These are phyloP conservation scores for Scutellaria galericulata DNA, from an alignment of 257 asterid genomes.

Conservation along the genomic window DNA sequence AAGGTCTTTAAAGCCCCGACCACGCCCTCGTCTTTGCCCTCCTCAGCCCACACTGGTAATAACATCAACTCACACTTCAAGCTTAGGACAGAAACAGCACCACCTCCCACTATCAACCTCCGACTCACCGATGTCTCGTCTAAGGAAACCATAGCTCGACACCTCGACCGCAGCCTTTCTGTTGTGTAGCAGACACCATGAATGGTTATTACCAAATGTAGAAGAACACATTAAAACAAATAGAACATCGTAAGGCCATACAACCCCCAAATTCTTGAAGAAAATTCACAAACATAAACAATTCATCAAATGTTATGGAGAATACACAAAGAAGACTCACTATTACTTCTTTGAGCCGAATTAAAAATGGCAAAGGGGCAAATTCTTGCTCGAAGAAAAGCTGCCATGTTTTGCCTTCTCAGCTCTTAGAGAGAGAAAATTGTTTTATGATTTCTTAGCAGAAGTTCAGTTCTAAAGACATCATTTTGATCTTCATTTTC, in stretches of 20 bases:
- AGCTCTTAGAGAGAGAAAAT: too few relatives aligned
- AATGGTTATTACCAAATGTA: too few relatives aligned
- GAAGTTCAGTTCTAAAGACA: too few relatives aligned
- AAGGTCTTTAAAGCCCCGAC: constrained; percentile 69
- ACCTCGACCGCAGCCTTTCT: constrained; percentile 47
- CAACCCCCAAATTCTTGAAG: neutral
- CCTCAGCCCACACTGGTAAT: constrained; percentile 60
- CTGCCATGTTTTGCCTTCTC: constrained; percentile 38
- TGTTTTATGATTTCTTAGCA: too few relatives aligned
- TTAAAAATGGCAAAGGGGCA: constrained; percentile 36
- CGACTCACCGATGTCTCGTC: constrained; percentile 53
- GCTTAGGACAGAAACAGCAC: constrained; percentile 45
- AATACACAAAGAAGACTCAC: constrained; percentile 33
- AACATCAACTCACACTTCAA: constrained; percentile 36
- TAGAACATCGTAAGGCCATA: too few relatives aligned
- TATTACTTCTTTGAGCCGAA: constrained; percentile 32
- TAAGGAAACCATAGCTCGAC: constrained; percentile 36
- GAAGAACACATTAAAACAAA: too few relatives aligned
- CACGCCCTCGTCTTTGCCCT: constrained; percentile 57
- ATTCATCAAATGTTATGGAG: neutral
- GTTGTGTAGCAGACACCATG: neutral
- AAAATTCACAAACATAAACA: neutral
- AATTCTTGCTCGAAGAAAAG: constrained; percentile 42
- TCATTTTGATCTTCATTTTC: constrained; percentile 16
- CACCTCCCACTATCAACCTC: constrained; percentile 45